Conservation (phyloP, 495 filamentous ascomycete species). For the Lentithecium fluviatile region DNA sequence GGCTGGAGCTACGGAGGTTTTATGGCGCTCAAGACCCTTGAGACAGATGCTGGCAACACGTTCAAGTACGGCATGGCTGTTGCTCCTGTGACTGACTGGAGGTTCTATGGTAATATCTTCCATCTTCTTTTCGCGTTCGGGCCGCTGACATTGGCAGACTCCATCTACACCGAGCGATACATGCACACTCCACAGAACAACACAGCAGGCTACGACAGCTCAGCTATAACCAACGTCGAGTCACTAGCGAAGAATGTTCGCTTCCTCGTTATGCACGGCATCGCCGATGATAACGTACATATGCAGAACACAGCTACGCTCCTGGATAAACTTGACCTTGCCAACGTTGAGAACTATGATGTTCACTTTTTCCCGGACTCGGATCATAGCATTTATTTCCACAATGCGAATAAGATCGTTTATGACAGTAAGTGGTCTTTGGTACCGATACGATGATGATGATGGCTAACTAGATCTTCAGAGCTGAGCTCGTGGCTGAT, state of each 20-base stretch:
- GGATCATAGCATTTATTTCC: conserved; percentile 93
- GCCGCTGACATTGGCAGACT: conserved; percentile 54
- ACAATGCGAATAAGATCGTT: conserved; percentile 88
- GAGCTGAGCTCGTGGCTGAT: conserved; percentile 89
- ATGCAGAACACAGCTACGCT: conserved; percentile 87
- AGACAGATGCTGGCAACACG: conserved; percentile 82
- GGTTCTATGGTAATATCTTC: conserved; percentile 64
- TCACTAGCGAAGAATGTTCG: conserved; percentile 72
- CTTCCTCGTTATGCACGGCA: conserved; percentile 92
- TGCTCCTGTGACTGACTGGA: conserved; percentile 96
- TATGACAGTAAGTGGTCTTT: conserved; percentile 75
- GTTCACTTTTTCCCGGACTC: conserved; percentile 95
- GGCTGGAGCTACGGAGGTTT: conserved; percentile 98
- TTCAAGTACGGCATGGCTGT: conserved; percentile 98
- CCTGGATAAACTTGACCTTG: conserved; percentile 82
- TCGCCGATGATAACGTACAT: conserved; percentile 95
- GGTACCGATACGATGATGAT: background rate
- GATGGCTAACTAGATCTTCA: conserved; percentile 40
- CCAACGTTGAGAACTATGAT: conserved; percentile 88
- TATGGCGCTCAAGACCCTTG: conserved; percentile 93
- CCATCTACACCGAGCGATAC: conserved; percentile 92
- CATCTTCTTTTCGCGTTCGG: background rate
- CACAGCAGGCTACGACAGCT: conserved; percentile 68
- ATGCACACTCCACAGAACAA: conserved; percentile 92
- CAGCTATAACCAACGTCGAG: conserved; percentile 67